Evolutionary conservation across 2,329 filamentous ascomycete genomes (phyloP), one percentile per base, ranked within the genome.

Genomic region (Arthroderma uncinatum): DNA sequence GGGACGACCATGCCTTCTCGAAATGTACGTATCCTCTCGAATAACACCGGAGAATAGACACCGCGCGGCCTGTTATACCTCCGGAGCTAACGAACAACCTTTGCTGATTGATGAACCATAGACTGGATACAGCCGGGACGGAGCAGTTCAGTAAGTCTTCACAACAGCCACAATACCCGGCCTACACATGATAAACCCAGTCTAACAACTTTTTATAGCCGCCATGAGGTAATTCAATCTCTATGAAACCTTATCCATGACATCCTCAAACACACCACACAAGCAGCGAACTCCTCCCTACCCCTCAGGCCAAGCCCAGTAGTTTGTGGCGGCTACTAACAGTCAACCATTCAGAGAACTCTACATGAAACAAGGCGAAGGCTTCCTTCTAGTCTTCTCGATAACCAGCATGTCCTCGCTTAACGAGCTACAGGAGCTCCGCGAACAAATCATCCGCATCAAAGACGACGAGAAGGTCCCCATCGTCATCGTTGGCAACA

Each of bases 301-400:
- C 48, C 21, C 23, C 28, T 10, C 30, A 14, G 14, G 4, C 19
- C 54, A 34, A 44, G 25, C 40, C 44, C 44, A n/a, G n/a, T 28
- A 21, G 16, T 48, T 21, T 23, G 12, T 9, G 1, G n/a, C 9
- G 23, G 44, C 44, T 12, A 28, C 44, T 48, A 12, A 30, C 44
- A 48, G 7, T 2, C 25, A 30, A 30, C 21, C 42, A 14, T 53
- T 21, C 63, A 81, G 87, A 68, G 88, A 93, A 69, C 78, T 92
- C 48, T 93, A 95, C 76, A 94, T 95, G 88, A 93, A 93, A 70
- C 88, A 89, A 39, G 89, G 89, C 57, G 89, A 95, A 73, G 89
- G 90, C 0, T 95, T 95, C 70, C 81, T 95, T 57, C 80, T 95
- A 37, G 90, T 95, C 58, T 95, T 95, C 74, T 92, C 87, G 73